Percentiles rank a stretch among this genome's conserved stretches.
Evolutionary conservation across 176 grass and related monocot species (phyloP).

Genomic region (Paspalum vaginatum): DNA sequence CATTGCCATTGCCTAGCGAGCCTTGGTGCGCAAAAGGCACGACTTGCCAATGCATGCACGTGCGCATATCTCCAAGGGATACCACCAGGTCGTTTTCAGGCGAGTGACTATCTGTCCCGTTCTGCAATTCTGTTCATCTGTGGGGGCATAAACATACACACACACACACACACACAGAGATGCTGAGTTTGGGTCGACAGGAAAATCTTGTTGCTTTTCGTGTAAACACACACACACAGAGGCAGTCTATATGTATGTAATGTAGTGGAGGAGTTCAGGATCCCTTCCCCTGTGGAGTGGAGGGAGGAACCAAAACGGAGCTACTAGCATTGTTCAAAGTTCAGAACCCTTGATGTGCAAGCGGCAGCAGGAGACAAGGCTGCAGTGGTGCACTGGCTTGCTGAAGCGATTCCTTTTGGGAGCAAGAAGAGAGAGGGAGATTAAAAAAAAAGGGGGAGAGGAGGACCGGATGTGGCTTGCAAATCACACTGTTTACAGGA

Average conservation of each 20-base stretch:
- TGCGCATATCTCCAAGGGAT: slow-evolving; percentile 3
- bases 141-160: too few relatives aligned
- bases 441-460: too few relatives aligned
- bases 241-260: too few relatives aligned
- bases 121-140: too few relatives aligned
- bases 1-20: not conserved
- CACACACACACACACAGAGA: too few relatives aligned
- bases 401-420: not conserved
- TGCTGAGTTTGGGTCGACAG: too few relatives aligned
- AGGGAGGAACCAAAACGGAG: too few relatives aligned
- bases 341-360: not conserved
- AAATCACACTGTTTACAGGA: not conserved
- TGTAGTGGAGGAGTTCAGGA: too few relatives aligned
- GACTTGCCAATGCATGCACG: slow-evolving; percentile 34
- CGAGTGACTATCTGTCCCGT: not conserved
- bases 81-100: slow-evolving; percentile 30
- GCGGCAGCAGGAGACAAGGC: slow-evolving; percentile 6
- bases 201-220: too few relatives aligned
- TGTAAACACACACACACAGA: too few relatives aligned
- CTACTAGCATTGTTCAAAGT: too few relatives aligned
- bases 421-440: not conserved
- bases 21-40: not conserved
- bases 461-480: not conserved
- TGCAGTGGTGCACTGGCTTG: not conserved
- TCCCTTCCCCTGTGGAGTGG: too few relatives aligned